These are phyloP conservation scores for Capronia americana DNA, from an alignment of 2,329 filamentous ascomycete genomes.

Conservation along the genomic window DNA sequence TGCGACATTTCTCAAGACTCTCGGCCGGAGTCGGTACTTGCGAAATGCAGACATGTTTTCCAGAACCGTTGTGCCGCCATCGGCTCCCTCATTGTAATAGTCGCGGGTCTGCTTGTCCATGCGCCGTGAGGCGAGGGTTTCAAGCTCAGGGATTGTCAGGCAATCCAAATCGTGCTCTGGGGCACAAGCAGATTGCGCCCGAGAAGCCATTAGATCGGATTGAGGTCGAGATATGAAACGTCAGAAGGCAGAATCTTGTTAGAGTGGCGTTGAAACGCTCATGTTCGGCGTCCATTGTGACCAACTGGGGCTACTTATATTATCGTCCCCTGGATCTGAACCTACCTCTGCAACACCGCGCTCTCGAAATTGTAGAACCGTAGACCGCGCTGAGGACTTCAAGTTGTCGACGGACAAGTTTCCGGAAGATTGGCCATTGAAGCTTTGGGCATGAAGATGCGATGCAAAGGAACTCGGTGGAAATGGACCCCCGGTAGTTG, in stretches of 20 bases:
- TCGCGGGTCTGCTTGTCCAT: conserved; percentile 45
- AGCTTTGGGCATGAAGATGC: neutral
- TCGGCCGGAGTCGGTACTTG: conserved; percentile 49
- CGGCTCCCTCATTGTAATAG: conserved; percentile 61
- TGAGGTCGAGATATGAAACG: neutral
- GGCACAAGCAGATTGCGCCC: neutral
- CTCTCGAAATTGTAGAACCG: conserved; percentile 1
- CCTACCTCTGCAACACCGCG: neutral
- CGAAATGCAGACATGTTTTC: conserved; percentile 38
- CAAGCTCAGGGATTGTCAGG: conserved; percentile 52
- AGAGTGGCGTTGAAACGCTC: neutral
- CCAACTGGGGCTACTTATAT: conserved; percentile 1
- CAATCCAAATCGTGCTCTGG: conserved; percentile 47
- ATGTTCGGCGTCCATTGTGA: neutral
- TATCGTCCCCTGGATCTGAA: neutral
- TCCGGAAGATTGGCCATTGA: neutral
- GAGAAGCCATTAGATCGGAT: conserved; percentile 1
- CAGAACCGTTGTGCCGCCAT: conserved; percentile 42
- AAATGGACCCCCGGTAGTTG: neutral
- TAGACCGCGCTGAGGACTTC: neutral
- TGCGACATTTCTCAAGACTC: conserved; percentile 50
- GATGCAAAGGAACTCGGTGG: neutral
- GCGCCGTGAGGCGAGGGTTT: conserved; percentile 45
- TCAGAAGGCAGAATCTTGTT: conserved; percentile 1
- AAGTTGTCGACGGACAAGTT: neutral